Conservation (phyloP, 345 rosid genomes). For the Salix suchowensis region DNA sequence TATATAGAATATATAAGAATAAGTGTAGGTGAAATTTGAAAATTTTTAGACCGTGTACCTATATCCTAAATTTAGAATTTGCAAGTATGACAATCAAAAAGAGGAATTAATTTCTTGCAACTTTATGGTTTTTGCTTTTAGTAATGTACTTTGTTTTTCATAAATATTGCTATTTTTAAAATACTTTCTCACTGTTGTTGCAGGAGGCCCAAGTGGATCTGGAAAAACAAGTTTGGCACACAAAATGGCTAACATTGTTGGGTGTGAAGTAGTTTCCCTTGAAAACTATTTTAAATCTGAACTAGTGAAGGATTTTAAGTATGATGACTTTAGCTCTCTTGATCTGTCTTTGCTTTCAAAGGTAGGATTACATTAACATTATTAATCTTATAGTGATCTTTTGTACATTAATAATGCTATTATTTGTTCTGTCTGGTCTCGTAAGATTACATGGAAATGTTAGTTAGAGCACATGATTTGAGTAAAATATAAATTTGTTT, state of each 20-base stretch:
- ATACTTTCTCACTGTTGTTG: slow-evolving; percentile 25
- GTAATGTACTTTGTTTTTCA: not conserved
- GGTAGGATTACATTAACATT: slow-evolving; percentile 39
- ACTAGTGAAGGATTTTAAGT: slow-evolving; percentile 82
- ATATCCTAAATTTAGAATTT: too few species aligned
- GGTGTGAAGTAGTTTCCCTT: slow-evolving; percentile 98
- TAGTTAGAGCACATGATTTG: not conserved
- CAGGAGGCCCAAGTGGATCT: slow-evolving; percentile 99
- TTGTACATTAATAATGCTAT: not conserved
- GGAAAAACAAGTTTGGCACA: slow-evolving; percentile 99
- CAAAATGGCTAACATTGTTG: slow-evolving; percentile 99
- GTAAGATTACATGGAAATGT: not conserved
- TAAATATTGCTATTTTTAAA: not conserved
- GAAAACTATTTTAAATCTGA: slow-evolving; percentile 88
- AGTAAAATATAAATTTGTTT: not conserved
- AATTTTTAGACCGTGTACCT: too few species aligned
- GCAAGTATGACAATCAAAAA: too few species aligned
- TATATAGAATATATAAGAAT: too few species aligned
- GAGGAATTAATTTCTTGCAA: not conserved
- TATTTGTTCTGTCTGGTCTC: not conserved
- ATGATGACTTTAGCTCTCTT: slow-evolving; percentile 85
- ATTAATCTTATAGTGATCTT: not conserved
- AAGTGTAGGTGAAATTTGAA: too few species aligned
- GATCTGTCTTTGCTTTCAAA: slow-evolving; percentile 83
- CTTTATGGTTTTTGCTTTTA: not conserved